Evolutionary conservation across 306 rosid species (phyloP), one percentile per base, ranked within the genome.

Genomic region (Cicer yamashitae): DNA sequence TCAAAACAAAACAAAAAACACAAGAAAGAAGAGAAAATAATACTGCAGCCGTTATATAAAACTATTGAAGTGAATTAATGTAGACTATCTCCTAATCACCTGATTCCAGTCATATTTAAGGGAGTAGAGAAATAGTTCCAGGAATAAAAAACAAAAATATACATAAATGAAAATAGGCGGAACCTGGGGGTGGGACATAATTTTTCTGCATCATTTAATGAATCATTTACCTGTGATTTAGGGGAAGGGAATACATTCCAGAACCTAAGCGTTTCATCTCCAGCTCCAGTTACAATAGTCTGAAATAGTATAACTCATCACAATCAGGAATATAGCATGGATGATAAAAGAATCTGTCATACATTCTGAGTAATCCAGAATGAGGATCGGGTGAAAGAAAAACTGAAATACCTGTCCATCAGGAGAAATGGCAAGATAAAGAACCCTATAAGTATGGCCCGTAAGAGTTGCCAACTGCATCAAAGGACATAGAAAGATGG

Each of bases 221-320:
- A 75, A 56, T 44, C 57, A 56, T 66, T 89, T 92, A 92, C 99
- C 96, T 96, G 96, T 51, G 99, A 96, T 83, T 96, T 96, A 40
- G 97, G 98, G 71, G 97, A 92, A 66, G 98, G 99, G 67, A 96
- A 96, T 45, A 96, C 97, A 46, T 92, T 92, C 99, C 99, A 96
- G 80, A 92, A 96, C 84, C 98, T 88, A 15, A 92, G 98, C 11
- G 99, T 96, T 83, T 96, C 99, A 75, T 96, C 99, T 73, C 99
- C 99, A n/a, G 98, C 99, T 76, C 99, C 99, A 1, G 99, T 96
- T 73, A 96, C 99, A 79, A 96, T 90, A 50, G 96, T 96, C 99
- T 96, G 91, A 82, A 86, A 82, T 79, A 80, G 76, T 18, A 47
- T 9, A 64, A 37, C 43, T 48, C 71, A 57, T 53, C 70, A 53